phyloP scores from a whole-genome alignment of 2,329 filamentous ascomycete species.

The Penicillium concentricum region DNA sequence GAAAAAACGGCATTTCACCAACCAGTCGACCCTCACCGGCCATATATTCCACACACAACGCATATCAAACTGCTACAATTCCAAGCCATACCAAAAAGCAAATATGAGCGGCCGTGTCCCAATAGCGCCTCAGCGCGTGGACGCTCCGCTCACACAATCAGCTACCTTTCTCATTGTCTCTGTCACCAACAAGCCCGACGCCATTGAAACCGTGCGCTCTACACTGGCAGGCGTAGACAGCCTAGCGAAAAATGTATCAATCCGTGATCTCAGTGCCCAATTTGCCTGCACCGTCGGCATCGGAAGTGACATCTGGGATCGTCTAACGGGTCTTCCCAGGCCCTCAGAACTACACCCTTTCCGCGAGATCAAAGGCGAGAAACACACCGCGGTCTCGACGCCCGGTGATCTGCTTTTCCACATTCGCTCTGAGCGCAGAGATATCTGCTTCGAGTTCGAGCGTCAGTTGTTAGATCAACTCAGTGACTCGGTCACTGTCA shows the following conservation, averaged over 20 bases:
- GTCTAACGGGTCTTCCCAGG: conserved; percentile 44
- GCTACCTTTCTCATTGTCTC: conserved; percentile 57
- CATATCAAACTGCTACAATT: neutral
- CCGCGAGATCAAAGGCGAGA: conserved; percentile 46
- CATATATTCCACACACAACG: neutral
- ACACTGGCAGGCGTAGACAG: conserved; percentile 46
- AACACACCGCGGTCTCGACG: conserved; percentile 55
- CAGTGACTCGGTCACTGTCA: conserved; percentile 48
- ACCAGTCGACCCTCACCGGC: neutral
- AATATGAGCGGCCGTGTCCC: conserved; percentile 19
- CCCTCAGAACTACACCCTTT: conserved; percentile 56
- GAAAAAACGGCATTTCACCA: neutral
- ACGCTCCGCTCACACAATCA: conserved; percentile 52
- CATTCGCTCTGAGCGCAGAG: conserved; percentile 57
- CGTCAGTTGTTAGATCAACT: conserved; percentile 53
- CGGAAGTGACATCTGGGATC: conserved; percentile 54
- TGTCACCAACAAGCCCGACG: conserved; percentile 34
- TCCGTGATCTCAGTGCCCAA: conserved; percentile 48
- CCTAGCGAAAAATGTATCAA: conserved; percentile 54
- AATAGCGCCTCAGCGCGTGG: conserved; percentile 48
- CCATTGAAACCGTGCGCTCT: conserved; percentile 46
- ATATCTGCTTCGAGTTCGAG: conserved; percentile 61
- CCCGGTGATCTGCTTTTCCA: conserved; percentile 60
- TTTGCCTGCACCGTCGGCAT: conserved; percentile 58
- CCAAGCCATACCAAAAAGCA: neutral